phyloP scores from a whole-genome alignment of 75 land plant species.

The Chamaecyparis obtusa region DNA sequence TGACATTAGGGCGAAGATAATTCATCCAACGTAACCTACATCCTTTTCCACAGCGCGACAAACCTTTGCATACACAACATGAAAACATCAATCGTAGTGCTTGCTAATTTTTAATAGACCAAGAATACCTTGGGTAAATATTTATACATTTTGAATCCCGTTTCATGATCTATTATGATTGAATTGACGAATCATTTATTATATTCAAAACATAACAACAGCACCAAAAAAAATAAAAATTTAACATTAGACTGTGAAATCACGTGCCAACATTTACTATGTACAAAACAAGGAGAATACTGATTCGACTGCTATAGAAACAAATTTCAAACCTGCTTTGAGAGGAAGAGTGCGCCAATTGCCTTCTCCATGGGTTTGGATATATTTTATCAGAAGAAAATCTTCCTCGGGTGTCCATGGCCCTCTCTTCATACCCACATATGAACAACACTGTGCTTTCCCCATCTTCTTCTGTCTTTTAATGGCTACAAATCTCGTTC shows the following conservation, averaged over 20 bases:
- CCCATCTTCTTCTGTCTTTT: not conserved
- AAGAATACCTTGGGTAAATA: no score
- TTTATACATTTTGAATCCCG: no score
- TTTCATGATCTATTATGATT: no score
- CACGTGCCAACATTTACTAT: not conserved
- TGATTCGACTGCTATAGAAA: not conserved
- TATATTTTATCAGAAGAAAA: conserved; percentile 9
- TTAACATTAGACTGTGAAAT: no score
- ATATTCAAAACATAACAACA: no score
- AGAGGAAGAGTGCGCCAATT: conserved; percentile 17
- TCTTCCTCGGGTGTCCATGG: conserved; percentile 21
- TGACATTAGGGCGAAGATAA: conserved; percentile 10
- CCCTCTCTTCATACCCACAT: conserved; percentile 11
- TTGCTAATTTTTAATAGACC: not conserved
- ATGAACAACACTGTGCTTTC: conserved; percentile 12
- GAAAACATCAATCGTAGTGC: not conserved
- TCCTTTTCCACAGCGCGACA: conserved; percentile 6
- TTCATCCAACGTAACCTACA: conserved; percentile 14
- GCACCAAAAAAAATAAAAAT: no score
- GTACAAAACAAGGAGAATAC: not conserved
- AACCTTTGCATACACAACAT: not conserved
- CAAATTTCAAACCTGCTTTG: conserved; percentile 1
- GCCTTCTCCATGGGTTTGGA: conserved; percentile 17
- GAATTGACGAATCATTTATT: no score
- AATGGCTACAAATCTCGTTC: no score